Percentiles rank a stretch among this genome's conserved stretches.
phyloP scores from a whole-genome alignment of 2,329 filamentous ascomycete genomes.

The Paecilomyces sp. region DNA sequence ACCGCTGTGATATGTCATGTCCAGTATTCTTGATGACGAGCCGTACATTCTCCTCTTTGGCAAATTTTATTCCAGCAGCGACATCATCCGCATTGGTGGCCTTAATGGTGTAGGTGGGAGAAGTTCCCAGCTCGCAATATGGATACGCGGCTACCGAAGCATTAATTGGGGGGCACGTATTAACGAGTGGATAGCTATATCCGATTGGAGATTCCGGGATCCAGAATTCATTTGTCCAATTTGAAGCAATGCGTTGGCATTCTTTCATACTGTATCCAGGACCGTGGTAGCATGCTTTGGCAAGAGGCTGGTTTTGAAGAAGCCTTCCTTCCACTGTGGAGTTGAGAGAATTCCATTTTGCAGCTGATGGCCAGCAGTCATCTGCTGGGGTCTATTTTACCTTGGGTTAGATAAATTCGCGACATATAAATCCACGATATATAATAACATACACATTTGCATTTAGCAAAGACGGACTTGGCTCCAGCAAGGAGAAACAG shows the following conservation, averaged over 20 bases:
- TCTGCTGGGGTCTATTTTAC: constrained; percentile 20
- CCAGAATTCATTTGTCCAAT: too few species aligned
- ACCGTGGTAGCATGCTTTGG: too few species aligned
- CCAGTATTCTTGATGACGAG: constrained; percentile 40
- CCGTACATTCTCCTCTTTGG: constrained; percentile 42
- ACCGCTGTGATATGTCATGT: constrained; percentile 19
- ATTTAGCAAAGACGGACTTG: too few species aligned
- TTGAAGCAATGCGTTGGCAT: too few species aligned
- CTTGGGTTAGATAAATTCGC: too few species aligned
- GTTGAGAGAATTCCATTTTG: constrained; percentile 47
- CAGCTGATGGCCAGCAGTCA: constrained; percentile 43
- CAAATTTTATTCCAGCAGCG: constrained; percentile 29
- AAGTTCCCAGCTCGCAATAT: too few species aligned
- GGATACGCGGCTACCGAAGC: constrained; percentile 20
- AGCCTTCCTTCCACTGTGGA: constrained; percentile 44
- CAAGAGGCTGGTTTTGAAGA: constrained; percentile 20
- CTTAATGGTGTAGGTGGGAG: constrained; percentile 25
- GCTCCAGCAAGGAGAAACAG: too few species aligned
- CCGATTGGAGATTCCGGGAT: constrained; percentile 31
- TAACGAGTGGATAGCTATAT: constrained; percentile 37
- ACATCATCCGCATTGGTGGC: constrained; percentile 19
- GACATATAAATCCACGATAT: too few species aligned
- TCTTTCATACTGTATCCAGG: too few species aligned
- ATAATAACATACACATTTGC: too few species aligned
- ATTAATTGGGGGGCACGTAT: constrained; percentile 15